Evolutionary conservation across 2,329 filamentous ascomycete genomes (phyloP), one percentile per base, ranked within the genome.

Genomic region (Claviceps humidiphila): DNA sequence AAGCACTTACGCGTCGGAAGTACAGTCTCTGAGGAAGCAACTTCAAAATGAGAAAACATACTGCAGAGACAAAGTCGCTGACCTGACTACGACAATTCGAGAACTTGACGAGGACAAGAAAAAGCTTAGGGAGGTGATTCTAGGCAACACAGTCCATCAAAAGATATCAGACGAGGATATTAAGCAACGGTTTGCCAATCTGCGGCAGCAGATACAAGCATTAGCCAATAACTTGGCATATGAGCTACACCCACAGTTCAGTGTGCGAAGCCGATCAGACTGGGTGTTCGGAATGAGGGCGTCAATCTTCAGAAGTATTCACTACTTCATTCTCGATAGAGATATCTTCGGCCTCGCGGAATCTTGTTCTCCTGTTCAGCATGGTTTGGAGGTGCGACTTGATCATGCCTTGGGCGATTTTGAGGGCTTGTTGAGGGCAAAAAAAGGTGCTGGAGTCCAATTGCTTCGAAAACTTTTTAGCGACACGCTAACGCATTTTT

Each of bases 161-260:
- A 38, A 47, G 8, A 16, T 47, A 7, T 48, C 37, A 16, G 47
- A 48, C 6, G 47, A 48, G 1, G 20, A 22, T 11, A 40, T 48
- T 2, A 48, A 48, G 20, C 37, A 48, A 24, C 11, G 20, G 1
- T 48, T 48, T 17, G 17, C 47, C 20, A 48, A 8, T 16, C 3
- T 48, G 3, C 47, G 47, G 2, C 47, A 48, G 30, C 34, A 26
- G 16, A 48, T 48, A 7, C 47, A 48, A 14, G 47, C 14, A 13
- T 16, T 48, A 3, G 47, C 37, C 3, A 14, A 48, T 37, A 24
- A 5, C 38, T 3, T 20, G 5, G 20, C 5, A 7, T 40, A 16
- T 8, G 37, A 48, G 5, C 30, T 48, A n/a, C 7, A 16, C 2
- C 34, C 14, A 34, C 3, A 2, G 16, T 42, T 20, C 39, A 50